Percentiles rank a stretch among this genome's conserved stretches.
Evolutionary conservation across 1,139 yeast genomes (phyloP).

Genomic region (Geotrichum restrictum): DNA sequence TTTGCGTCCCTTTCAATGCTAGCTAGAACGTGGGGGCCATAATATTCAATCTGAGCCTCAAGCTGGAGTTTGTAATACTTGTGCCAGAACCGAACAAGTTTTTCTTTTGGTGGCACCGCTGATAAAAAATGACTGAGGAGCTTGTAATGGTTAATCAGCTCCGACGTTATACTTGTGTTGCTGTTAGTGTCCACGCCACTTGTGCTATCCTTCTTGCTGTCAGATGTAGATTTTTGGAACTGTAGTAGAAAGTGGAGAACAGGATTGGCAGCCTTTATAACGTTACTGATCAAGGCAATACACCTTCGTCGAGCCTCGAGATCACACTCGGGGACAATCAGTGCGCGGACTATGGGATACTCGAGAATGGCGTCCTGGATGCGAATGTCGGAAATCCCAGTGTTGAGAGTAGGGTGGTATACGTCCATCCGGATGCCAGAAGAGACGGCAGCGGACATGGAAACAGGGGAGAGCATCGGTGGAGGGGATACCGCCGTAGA

Average conservation of each 20-base stretch:
- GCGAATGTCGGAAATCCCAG: constrained; percentile 34
- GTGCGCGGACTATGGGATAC: constrained; percentile 34
- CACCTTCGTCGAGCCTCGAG: constrained; percentile 35
- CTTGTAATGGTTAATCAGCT: constrained; percentile 14
- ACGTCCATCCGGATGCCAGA: constrained; percentile 28
- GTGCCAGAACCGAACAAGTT: constrained; percentile 20
- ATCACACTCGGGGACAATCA: constrained; percentile 36
- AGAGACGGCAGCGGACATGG: constrained; percentile 15
- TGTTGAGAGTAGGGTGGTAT: constrained; percentile 33
- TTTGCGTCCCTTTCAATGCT: neutral
- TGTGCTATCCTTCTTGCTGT: neutral
- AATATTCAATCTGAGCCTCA: constrained; percentile 2
- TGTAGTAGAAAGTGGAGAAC: constrained; percentile 27
- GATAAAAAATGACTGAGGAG: constrained; percentile 9
- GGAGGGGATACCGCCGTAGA: neutral
- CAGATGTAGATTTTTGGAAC: constrained; percentile 3
- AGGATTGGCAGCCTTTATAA: constrained; percentile 34
- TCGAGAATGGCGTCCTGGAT: constrained; percentile 35
- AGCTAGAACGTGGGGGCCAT: neutral
- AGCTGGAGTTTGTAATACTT: constrained; percentile 18
- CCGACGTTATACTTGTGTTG: neutral
- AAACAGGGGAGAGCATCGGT: constrained; percentile 7
- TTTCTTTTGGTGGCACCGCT: constrained; percentile 14
- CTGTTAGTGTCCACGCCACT: constrained; percentile 8
- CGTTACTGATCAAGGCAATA: constrained; percentile 28